These are phyloP conservation scores for Bassia scoparia DNA, from an alignment of 148 eudicot genomes.

Conservation along the genomic window DNA sequence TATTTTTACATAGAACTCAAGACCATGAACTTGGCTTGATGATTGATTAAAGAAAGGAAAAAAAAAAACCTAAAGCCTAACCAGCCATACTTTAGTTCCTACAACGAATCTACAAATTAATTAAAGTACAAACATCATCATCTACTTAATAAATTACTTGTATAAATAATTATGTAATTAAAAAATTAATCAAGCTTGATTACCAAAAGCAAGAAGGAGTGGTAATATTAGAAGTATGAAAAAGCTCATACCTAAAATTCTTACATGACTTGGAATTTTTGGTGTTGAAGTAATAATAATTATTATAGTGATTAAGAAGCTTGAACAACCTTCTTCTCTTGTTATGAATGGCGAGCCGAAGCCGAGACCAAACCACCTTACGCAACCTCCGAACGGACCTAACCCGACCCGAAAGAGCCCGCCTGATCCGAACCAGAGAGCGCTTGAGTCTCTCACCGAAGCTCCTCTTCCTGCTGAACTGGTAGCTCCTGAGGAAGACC, in stretches of 20 bases:
- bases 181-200: not conserved
- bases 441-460: conserved; percentile 37
- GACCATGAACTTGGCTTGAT: not conserved
- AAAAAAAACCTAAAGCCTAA: too few species aligned
- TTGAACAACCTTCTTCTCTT: conserved; percentile 27
- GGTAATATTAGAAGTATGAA: conserved; percentile 7
- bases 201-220: conserved; percentile 21
- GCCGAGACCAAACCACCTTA: conserved; percentile 51
- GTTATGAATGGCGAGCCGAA: conserved; percentile 31
- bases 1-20: not conserved
- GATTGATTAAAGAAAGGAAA: too few species aligned
- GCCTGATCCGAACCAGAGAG: conserved; percentile 51
- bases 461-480: conserved; percentile 66
- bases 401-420: conserved; percentile 40
- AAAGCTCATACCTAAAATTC: conserved; percentile 22
- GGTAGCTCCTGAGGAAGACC: conserved; percentile 81
- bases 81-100: not conserved
- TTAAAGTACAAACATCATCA: not conserved
- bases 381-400: conserved; percentile 45
- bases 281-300: not conserved
- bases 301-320: conserved; percentile 21
- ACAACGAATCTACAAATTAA: not conserved
- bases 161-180: not conserved
- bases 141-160: not conserved
- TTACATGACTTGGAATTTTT: not conserved